Base-by-base conservation (phyloP, 139 green algal genomes). In the Chlorella sp. region DNA sequence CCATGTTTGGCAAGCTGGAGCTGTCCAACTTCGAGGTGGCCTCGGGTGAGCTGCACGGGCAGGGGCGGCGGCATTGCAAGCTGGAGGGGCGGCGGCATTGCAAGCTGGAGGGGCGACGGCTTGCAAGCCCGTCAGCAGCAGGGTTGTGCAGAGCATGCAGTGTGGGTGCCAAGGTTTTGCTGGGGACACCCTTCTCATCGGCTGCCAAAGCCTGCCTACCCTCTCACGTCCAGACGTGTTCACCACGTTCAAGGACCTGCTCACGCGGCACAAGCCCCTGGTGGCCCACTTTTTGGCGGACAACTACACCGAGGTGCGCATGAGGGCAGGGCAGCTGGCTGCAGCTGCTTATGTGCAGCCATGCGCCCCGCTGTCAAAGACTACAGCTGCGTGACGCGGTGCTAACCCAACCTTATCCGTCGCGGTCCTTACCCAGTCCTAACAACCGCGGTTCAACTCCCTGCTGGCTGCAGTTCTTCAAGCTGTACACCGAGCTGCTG, bases 11-110 rank as follows among this genome's bases (percentile, higher is more conserved):
- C 34, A 95, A 96, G 57, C 92, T 99, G 70, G 92, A 98, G 85
- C 88, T 95, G 26, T 71, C 87, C 6, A 97, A 96, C 83, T 99
- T 99, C 89, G 96, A 99, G 78, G 92, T 99, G 7, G 94, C 96
- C 3, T 96, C 92, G 18, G 81, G 81, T 86, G 70, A 20, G 81
- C 32, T 36, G 12, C n/a, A n/a, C n/a, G n/a, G n/a, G n/a, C n/a
- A n/a, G n/a, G n/a, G n/a, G n/a, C 32, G 6, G 32, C 34, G 3
- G 67, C 32, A 47, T 4, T 16, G 20, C 15, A 38, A 16, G n/a
- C 18, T 30, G 34, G 16, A n/a, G n/a, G n/a, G n/a, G n/a, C 32
- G 6, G 32, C 34, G 3, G 67, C 32, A 47, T 30, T 51, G 34
- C 67, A 47, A 47, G 18, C 30, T 30, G 34, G 16, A 12, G n/a